Conservation (phyloP, 345 rosid genomes). For the Raphanus sativus region DNA sequence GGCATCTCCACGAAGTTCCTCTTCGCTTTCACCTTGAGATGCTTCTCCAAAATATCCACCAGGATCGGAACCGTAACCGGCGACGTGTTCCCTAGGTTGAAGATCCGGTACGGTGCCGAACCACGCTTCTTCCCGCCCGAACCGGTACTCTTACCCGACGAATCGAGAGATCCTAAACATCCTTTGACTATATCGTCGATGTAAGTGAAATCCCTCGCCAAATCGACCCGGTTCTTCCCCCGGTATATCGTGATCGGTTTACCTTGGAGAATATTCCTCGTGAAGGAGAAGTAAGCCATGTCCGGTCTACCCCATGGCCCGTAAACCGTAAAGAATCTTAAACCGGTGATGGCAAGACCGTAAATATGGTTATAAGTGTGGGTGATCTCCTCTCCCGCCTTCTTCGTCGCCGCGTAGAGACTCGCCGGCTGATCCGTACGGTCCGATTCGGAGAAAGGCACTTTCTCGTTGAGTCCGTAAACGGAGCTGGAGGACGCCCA, state of each 20-base stretch:
- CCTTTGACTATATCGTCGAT: slow-evolving; percentile 81
- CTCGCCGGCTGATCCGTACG: slow-evolving; percentile 81
- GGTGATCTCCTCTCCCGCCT: slow-evolving; percentile 80
- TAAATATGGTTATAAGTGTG: slow-evolving; percentile 82
- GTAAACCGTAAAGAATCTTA: slow-evolving; percentile 80
- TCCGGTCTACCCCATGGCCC: slow-evolving; percentile 92
- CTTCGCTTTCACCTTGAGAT: slow-evolving; percentile 65
- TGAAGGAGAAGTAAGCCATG: slow-evolving; percentile 81
- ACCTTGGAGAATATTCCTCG: slow-evolving; percentile 65
- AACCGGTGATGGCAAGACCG: slow-evolving; percentile 75
- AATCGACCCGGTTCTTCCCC: slow-evolving; percentile 61
- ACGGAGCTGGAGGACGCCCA: slow-evolving; percentile 93
- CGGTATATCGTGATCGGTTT: slow-evolving; percentile 71
- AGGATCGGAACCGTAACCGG: slow-evolving; percentile 78
- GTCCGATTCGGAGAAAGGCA: slow-evolving; percentile 68
- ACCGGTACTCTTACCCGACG: slow-evolving; percentile 74
- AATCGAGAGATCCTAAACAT: slow-evolving; percentile 67
- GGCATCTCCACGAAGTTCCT: slow-evolving; percentile 66
- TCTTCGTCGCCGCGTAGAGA: slow-evolving; percentile 83
- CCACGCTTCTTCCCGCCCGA: slow-evolving; percentile 77
- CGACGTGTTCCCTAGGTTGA: slow-evolving; percentile 73
- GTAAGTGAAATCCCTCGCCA: slow-evolving; percentile 83
- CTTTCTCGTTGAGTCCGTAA: slow-evolving; percentile 69
- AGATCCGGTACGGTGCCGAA: slow-evolving; percentile 62
- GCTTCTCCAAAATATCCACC: slow-evolving; percentile 68